These are phyloP conservation scores for Malus asiatica DNA, from an alignment of 306 rosid genomes.

Conservation along the genomic window DNA sequence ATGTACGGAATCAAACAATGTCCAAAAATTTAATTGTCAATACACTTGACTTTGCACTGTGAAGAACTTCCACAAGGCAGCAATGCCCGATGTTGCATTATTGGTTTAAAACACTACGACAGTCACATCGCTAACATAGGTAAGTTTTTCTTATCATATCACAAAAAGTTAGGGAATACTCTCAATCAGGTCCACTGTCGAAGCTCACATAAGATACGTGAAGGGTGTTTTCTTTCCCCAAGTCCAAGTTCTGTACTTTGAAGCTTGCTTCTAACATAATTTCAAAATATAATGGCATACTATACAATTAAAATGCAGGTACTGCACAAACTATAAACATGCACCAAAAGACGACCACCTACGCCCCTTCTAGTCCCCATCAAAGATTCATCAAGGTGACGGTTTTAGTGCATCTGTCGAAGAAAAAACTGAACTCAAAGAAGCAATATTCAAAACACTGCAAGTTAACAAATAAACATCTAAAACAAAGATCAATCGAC, in stretches of 20 bases:
- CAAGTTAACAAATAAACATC: neutral
- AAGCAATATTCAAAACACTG: neutral
- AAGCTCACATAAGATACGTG: neutral
- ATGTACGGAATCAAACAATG: no score
- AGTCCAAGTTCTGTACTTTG: neutral
- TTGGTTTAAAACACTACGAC: no score
- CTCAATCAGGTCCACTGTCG: neutral
- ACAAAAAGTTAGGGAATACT: neutral
- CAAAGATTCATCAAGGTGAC: constrained; percentile 9
- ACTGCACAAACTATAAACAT: neutral
- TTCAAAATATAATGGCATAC: neutral
- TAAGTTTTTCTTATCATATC: no score
- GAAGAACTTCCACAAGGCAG: no score
- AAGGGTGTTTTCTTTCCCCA: neutral
- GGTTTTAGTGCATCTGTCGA: constrained; percentile 13
- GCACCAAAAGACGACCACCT: neutral
- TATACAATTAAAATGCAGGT: neutral
- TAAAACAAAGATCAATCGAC: neutral
- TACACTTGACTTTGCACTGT: no score
- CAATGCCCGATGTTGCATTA: neutral
- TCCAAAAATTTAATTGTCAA: no score
- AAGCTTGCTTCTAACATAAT: constrained; percentile 1
- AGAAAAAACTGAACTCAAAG: constrained; percentile 32
- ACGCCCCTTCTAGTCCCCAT: neutral
- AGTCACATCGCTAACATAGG: rapidly evolving